These are phyloP conservation scores for Pseudozyma hubeiensis DNA, from an alignment of 1,284 basidiomycete species.

Conservation along the genomic window DNA sequence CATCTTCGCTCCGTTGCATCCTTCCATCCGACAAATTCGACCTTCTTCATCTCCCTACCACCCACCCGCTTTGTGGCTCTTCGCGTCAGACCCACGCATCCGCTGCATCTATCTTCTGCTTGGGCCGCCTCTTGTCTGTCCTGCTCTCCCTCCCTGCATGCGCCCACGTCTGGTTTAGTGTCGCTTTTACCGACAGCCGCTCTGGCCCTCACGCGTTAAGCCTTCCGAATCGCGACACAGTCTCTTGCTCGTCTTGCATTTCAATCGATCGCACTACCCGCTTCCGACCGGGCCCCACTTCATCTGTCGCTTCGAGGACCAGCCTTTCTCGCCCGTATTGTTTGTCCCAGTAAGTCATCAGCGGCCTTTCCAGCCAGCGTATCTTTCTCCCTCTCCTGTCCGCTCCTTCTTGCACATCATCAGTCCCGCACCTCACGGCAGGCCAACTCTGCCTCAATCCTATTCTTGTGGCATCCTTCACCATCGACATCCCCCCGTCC, in stretches of 20 bases:
- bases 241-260: not conserved
- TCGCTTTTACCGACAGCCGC: not conserved
- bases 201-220: constrained; percentile 7
- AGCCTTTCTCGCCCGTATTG: constrained; percentile 1
- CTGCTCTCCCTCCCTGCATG: not conserved
- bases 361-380: not conserved
- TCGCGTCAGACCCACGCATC: not conserved
- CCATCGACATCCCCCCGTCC: not conserved
- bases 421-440: not conserved
- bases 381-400: not conserved
- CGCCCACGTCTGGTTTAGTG: not conserved
- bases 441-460: not conserved
- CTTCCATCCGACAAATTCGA: not conserved
- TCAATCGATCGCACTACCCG: not conserved
- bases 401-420: not conserved
- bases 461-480: not conserved
- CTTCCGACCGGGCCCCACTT: constrained; percentile 18
- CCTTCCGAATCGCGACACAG: no score
- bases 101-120: not conserved
- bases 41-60: not conserved
- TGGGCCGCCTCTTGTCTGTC: not conserved
- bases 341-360: constrained; percentile 6
- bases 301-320: constrained; percentile 11
- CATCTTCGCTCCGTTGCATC: not conserved
- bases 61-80: not conserved